Evolutionary conservation across 192 early-diverging fungal genomes (phyloP).

Genomic region (Chytriomyces sp.): DNA sequence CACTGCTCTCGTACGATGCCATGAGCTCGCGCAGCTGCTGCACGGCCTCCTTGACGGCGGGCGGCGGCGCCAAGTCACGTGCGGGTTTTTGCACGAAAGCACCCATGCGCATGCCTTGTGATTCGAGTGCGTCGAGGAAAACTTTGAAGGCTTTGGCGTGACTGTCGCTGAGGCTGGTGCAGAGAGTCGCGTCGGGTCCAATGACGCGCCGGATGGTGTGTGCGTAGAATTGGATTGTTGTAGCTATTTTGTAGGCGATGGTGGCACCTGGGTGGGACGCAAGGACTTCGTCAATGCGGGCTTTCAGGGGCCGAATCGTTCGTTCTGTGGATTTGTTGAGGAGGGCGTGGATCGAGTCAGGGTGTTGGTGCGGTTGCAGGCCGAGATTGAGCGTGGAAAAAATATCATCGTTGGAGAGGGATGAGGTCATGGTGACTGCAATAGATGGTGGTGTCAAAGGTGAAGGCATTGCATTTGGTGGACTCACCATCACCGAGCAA

Average conservation of each 20-base stretch:
- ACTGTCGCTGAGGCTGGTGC: slow-evolving; percentile 58
- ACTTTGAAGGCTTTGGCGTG: slow-evolving; percentile 53
- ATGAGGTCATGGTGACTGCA: not conserved
- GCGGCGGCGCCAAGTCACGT: slow-evolving; percentile 62
- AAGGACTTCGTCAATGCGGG: slow-evolving; percentile 78
- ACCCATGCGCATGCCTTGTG: slow-evolving; percentile 49
- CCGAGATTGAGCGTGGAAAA: slow-evolving; percentile 22
- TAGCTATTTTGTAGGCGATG: slow-evolving; percentile 67
- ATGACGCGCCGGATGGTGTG: slow-evolving; percentile 66
- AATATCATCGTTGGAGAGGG: slow-evolving; percentile 5
- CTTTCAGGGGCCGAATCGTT: slow-evolving; percentile 71
- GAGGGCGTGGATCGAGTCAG: slow-evolving; percentile 28
- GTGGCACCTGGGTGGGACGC: slow-evolving; percentile 66
- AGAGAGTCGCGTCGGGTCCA: slow-evolving; percentile 53
- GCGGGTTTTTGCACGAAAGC: slow-evolving; percentile 51
- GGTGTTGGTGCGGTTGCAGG: not conserved
- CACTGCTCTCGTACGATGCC: slow-evolving; percentile 78
- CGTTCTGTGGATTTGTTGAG: slow-evolving; percentile 76
- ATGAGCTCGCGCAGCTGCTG: slow-evolving; percentile 78
- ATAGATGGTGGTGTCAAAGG: not conserved
- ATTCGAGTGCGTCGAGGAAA: slow-evolving; percentile 60
- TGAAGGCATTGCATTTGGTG: not conserved
- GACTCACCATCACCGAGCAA: slow-evolving; percentile 39
- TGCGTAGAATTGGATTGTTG: slow-evolving; percentile 77
- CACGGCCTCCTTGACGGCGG: slow-evolving; percentile 66